Evolutionary conservation across 345 rosid genomes (phyloP).

Genomic region (Brassica incana): DNA sequence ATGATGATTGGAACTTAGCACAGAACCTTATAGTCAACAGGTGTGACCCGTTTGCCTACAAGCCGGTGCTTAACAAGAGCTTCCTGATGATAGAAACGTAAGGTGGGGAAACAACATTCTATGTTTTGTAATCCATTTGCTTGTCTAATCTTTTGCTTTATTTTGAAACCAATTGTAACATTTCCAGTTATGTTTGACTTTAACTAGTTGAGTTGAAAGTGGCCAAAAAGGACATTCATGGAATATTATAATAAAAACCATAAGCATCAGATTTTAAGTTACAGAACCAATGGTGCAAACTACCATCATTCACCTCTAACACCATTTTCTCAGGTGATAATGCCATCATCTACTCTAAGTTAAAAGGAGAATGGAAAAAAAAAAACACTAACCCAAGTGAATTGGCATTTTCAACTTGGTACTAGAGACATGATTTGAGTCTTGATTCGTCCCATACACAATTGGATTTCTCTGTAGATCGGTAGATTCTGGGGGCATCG

Average conservation of each 20-base stretch:
- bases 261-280: background rate
- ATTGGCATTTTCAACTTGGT: conserved; percentile 50
- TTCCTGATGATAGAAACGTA: conserved; percentile 79
- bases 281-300: background rate
- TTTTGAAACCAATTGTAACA: no score
- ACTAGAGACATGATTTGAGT: conserved; percentile 86
- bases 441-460: conserved; percentile 92
- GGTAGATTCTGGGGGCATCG: conserved; percentile 76
- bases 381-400: background rate
- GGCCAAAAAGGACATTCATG: no score
- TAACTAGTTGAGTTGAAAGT: no score
- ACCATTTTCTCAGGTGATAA: background rate
- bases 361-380: conserved; percentile 10
- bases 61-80: conserved; percentile 83
- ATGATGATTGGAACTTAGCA: conserved; percentile 78
- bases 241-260: no score
- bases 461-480: conserved; percentile 78
- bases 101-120: conserved; percentile 55
- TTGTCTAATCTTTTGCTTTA: no score
- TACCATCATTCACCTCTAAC: background rate
- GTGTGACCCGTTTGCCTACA: conserved; percentile 81
- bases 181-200: no score
- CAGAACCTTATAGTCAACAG: conserved; percentile 73
- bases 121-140: no score
- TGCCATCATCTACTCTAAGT: conserved; percentile 30